Base-by-base conservation (phyloP, 768 basidiomycete species). In the Panaeolus papilionaceus region DNA sequence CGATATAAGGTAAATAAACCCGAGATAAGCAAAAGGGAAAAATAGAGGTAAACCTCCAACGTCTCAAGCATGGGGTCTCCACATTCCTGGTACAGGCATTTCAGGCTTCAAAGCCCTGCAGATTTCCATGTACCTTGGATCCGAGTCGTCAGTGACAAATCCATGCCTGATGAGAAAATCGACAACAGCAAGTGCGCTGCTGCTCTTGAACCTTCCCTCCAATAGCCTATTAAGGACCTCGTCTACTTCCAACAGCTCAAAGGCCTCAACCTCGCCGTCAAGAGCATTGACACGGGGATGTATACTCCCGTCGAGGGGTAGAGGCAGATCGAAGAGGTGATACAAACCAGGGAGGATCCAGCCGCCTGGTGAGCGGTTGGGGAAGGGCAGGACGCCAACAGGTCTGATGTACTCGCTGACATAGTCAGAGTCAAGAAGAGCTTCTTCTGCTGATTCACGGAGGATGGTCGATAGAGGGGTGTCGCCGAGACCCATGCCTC, bases 311-410 rank as follows among this genome's bases (percentile, higher is more conserved):
- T 83, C 77, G 6, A 73, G 64, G 0, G 80, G 82, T 11, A 84
- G 74, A 12, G 78, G 77, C 11, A 85, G 77, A 42, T 84, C 83
- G 63, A 80, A 84, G 40, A 82, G 77, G 66, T 82, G 81, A 69
- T 84, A 84, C 20, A 83, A 72, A 23, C 82, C 81, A 5, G 84
- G 84, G n/a, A 84, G 71, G 18, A 83, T 75, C 81, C 81, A 84
- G 45, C 76, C 76, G 18, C 77, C 72, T 7, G 81, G 81, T 0
- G 83, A 83, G 18, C 81, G 83, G 65, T 83, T 81, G 63, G 76
- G 77, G 71, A 75, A 84, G 23, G 79, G 77, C 20, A 84, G 71
- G 61, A 79, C 75, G 20, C 83, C 83, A 7, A 76, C 78, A 4
- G 79, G 72, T 11, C 76, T 77, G 28, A 75, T 74, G 66, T 75